Conservation (phyloP, 2,329 filamentous ascomycete species). For the Hymenoscyphus albidus region DNA sequence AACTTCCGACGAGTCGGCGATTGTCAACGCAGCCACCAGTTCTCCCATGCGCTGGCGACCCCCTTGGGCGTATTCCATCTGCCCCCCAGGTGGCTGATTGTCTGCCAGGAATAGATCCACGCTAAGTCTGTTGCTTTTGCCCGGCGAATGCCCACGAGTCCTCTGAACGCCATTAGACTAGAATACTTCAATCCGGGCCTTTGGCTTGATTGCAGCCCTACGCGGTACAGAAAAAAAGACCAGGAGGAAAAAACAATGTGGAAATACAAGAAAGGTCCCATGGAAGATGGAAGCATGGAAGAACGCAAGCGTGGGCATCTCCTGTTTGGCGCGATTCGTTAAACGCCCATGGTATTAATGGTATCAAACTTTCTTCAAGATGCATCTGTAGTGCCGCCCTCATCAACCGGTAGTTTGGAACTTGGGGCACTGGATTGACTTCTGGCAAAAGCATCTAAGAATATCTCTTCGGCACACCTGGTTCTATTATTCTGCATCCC, state of each 20-base stretch:
- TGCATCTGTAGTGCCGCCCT: neutral
- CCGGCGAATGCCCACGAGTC: neutral
- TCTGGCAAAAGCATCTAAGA: neutral
- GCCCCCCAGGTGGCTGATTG: neutral
- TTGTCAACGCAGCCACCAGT: neutral
- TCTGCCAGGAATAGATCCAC: conserved; percentile 26
- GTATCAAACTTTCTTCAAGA: neutral
- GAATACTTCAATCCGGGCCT: conserved; percentile 3
- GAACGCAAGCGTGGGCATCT: neutral
- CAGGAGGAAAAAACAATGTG: neutral
- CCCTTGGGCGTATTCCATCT: neutral
- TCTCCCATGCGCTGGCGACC: neutral
- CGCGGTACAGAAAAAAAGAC: neutral
- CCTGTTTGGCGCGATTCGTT: conserved; percentile 1
- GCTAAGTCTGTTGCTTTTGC: conserved; percentile 13
- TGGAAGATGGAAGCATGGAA: neutral
- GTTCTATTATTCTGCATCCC: neutral
- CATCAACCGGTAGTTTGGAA: neutral
- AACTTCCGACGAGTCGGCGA: conserved; percentile 8
- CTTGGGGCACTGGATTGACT: neutral
- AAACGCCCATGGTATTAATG: conserved; percentile 10
- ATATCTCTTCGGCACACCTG: neutral
- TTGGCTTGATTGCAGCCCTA: neutral
- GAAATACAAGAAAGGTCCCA: neutral
- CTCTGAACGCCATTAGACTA: neutral